Conservation (phyloP, 2,329 filamentous ascomycete genomes). For the Fusarium mexicanum region DNA sequence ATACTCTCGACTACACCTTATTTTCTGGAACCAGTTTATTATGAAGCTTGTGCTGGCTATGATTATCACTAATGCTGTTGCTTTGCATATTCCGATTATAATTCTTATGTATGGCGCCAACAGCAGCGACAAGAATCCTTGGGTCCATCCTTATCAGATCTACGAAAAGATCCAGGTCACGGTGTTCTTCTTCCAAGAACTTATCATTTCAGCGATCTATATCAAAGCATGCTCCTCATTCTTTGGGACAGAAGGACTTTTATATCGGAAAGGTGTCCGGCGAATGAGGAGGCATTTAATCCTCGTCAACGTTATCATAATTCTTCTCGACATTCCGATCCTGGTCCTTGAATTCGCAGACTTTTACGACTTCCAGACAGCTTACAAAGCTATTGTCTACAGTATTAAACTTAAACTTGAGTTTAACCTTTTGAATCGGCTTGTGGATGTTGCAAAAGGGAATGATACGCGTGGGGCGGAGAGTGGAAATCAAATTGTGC, state of each 20-base stretch:
- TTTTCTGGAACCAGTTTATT: slow-evolving; percentile 59
- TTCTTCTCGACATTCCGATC: slow-evolving; percentile 51
- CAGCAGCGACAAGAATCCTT: slow-evolving; percentile 37
- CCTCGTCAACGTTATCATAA: slow-evolving; percentile 53
- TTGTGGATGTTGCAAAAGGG: slow-evolving; percentile 13
- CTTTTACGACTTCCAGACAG: slow-evolving; percentile 40
- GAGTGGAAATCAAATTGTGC: neutral
- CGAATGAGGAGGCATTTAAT: slow-evolving; percentile 50
- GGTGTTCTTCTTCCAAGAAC: slow-evolving; percentile 64
- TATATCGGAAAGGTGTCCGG: neutral
- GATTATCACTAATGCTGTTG: slow-evolving; percentile 62
- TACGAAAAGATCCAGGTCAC: slow-evolving; percentile 66
- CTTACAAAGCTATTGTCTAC: slow-evolving; percentile 45
- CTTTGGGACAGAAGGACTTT: slow-evolving; percentile 5
- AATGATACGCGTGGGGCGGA: neutral
- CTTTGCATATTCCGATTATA: slow-evolving; percentile 63
- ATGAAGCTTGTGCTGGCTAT: slow-evolving; percentile 63
- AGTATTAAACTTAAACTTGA: slow-evolving; percentile 52
- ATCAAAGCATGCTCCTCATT: slow-evolving; percentile 45
- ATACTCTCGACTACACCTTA: slow-evolving; percentile 70
- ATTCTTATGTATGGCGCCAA: slow-evolving; percentile 66
- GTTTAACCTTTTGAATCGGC: slow-evolving; percentile 48
- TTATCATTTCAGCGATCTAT: slow-evolving; percentile 62
- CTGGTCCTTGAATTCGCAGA: slow-evolving; percentile 52
- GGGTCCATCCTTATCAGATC: slow-evolving; percentile 51